Base-by-base conservation (phyloP, 768 basidiomycete genomes). In the Tremella yokohamensis region DNA sequence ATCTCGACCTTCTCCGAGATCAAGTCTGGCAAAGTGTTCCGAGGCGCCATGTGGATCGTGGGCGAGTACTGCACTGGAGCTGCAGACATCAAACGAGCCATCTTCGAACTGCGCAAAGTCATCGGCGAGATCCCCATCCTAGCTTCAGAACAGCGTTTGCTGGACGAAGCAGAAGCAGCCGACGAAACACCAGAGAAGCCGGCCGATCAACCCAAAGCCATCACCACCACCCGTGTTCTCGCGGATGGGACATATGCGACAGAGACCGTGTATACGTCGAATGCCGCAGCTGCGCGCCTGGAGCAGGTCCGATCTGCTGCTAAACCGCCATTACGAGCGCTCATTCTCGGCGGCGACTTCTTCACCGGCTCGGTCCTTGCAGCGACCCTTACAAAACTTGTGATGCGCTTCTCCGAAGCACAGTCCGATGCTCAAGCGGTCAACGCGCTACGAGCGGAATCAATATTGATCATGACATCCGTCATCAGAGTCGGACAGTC, bases 181-280 rank as follows among this genome's bases (percentile, higher is more conserved):
- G 82, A 80, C 12, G 79, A 76, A 8, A 81, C 82, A 38, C 79
- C 78, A 54, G 65, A 70, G 44, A 69, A 72, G 53, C 55, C 61
- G 29, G 44, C 66, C 38, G 68, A 71, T 40, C 61, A 79, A 6
- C 81, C 83, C 9, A 83, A 83, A 49, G 72, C 91, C 84, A 71
- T 76, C 11, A 76, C 78, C 22, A 78, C 72, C 1, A 80, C 79
- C 7, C 85, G 84, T 70, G 88, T 98, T 9, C 79, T 96, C 58
- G 91, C 91, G 18, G 96, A 99, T 69, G 96, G 96, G 8, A 98
- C 94, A 2, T 98, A 99, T 73, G 96, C 93, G 0, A 97, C 94
- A 4, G 96, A 98, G 79, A 90, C 90, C 1, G 90, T 89, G 12
- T 97, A 86, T 78, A 79, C 80, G 12, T 84, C 80, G 79, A 72